A percentile compares a stretch with the other conserved stretches of the same genome.
Evolutionary conservation across 2,329 filamentous ascomycete species (phyloP).

Genomic region (Cladobotryum protrusum): DNA sequence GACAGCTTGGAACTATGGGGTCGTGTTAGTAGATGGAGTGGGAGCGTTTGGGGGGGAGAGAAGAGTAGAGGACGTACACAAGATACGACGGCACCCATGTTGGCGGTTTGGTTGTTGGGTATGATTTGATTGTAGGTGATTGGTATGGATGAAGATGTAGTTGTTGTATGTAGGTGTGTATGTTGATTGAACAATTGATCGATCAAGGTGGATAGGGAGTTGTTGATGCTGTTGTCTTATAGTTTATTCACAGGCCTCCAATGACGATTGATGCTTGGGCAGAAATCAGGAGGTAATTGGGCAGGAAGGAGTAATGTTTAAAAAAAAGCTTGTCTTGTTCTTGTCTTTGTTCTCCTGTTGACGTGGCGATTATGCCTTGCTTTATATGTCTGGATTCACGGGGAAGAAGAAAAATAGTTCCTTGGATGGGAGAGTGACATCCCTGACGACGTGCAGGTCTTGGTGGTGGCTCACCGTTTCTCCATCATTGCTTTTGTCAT

Average conservation of each 20-base stretch:
- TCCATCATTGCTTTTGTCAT: no score
- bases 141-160: background rate
- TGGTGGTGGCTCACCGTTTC: no score
- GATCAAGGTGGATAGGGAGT: background rate
- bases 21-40: slow-evolving; percentile 13
- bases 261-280: no score
- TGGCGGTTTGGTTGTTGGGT: slow-evolving; percentile 18
- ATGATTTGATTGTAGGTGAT: slow-evolving; percentile 4
- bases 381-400: no score
- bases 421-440: no score
- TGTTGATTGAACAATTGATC: background rate
- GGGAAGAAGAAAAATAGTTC: no score
- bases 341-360: no score
- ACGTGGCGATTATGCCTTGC: no score
- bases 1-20: slow-evolving; percentile 47
- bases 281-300: no score
- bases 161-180: background rate
- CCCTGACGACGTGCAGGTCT: no score
- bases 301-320: no score
- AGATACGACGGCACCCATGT: slow-evolving; percentile 77
- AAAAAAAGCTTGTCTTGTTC: no score
- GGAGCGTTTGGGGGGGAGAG: background rate
- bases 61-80: slow-evolving; percentile 55
- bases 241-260: background rate
- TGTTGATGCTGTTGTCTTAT: slow-evolving; percentile 4